Evolutionary conservation across 179 eudicot species (phyloP).

Genomic region (Camellia oleifera): DNA sequence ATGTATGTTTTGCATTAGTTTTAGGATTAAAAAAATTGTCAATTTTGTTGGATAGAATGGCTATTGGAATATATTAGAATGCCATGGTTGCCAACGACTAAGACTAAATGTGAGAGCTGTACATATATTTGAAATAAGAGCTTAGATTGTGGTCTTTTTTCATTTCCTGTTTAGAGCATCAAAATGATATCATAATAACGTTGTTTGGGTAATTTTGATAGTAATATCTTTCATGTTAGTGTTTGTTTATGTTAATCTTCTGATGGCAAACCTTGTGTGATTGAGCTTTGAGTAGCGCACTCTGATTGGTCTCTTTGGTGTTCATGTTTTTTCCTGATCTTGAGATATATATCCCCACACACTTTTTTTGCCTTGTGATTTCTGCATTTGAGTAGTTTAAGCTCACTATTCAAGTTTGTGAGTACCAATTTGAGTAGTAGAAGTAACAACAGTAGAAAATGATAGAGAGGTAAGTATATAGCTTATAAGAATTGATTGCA

Average conservation of each 20-base stretch:
- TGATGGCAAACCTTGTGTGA: neutral
- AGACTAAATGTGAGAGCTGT: neutral
- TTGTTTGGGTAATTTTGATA: neutral
- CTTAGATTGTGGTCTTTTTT: neutral
- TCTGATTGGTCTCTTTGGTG: neutral
- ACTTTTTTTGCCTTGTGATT: neutral
- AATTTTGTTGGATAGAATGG: too few species aligned
- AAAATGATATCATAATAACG: neutral
- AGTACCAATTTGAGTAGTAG: too few species aligned
- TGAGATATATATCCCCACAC: neutral
- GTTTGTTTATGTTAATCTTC: neutral
- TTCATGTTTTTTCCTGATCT: neutral
- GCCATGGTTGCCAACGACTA: conserved; percentile 64
- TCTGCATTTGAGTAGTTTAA: neutral
- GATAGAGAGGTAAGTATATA: too few species aligned
- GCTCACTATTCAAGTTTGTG: too few species aligned
- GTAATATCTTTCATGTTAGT: neutral
- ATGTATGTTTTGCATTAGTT: too few species aligned
- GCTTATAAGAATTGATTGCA: too few species aligned
- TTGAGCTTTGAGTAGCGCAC: neutral
- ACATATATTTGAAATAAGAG: neutral
- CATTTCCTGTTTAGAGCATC: neutral
- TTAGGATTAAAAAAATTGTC: too few species aligned
- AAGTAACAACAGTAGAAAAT: too few species aligned
- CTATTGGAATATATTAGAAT: conserved; percentile 10